Conservation (phyloP, 352 stramenopile genomes). For the Phytophthora tentaculata region DNA sequence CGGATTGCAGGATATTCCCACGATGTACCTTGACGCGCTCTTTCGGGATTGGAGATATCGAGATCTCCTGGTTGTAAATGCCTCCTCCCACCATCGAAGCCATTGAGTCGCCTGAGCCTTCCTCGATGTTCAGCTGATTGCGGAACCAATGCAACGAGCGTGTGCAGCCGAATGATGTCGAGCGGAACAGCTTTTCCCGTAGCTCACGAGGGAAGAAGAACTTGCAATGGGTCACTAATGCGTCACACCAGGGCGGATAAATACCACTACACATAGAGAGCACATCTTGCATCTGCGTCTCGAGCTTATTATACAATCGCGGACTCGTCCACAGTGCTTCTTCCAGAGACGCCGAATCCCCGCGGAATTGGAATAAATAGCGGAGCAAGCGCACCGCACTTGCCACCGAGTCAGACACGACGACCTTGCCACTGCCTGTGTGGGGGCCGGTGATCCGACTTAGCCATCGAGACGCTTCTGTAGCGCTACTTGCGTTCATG, state of each 20-base stretch:
- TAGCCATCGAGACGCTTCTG: slow-evolving; percentile 33
- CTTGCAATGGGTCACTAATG: slow-evolving; percentile 74
- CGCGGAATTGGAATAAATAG: slow-evolving; percentile 63
- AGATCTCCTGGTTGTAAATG: slow-evolving; percentile 82
- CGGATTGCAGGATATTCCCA: slow-evolving; percentile 75
- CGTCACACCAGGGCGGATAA: slow-evolving; percentile 83
- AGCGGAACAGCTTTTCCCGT: slow-evolving; percentile 74
- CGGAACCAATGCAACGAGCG: slow-evolving; percentile 86
- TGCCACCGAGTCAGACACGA: slow-evolving; percentile 42
- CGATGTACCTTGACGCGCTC: slow-evolving; percentile 87
- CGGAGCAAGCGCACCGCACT: slow-evolving; percentile 62
- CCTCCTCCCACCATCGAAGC: slow-evolving; percentile 40
- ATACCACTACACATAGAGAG: slow-evolving; percentile 84
- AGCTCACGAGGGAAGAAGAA: slow-evolving; percentile 85
- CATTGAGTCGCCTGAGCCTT: slow-evolving; percentile 23
- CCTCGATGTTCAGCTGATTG: slow-evolving; percentile 69
- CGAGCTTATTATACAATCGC: slow-evolving; percentile 82
- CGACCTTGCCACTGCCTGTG: slow-evolving; percentile 10
- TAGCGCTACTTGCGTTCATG: slow-evolving; percentile 23
- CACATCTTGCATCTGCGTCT: slow-evolving; percentile 82
- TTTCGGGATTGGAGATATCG: slow-evolving; percentile 84
- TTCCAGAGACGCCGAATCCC: slow-evolving; percentile 29
- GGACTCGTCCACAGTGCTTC: slow-evolving; percentile 72
- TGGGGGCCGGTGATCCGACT: slow-evolving; percentile 25
- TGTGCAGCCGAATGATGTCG: slow-evolving; percentile 81